Conservation (phyloP, 2,329 filamentous ascomycete species). For the Apiospora arundinis region DNA sequence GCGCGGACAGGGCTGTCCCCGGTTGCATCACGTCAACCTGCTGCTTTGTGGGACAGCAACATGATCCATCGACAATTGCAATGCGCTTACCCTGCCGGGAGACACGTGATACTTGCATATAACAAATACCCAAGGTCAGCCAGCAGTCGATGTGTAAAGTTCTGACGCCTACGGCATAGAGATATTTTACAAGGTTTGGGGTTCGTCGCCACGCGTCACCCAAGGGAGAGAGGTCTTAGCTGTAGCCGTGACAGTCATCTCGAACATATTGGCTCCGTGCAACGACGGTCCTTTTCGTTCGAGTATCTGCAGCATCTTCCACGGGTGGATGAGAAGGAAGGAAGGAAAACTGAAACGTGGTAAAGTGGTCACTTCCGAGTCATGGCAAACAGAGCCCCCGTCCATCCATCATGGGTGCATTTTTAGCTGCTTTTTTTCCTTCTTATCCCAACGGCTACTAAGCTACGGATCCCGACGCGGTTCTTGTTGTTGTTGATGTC, state of each 20-base stretch:
- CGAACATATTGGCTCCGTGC: not conserved
- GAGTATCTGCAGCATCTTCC: not conserved
- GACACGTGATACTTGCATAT: conserved; percentile 10
- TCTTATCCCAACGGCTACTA: not conserved
- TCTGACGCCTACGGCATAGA: not conserved
- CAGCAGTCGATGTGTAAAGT: not conserved
- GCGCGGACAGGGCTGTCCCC: conserved; percentile 5
- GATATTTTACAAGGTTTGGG: not conserved
- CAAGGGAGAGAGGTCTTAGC: not conserved
- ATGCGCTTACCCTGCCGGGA: not conserved
- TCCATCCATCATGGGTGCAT: not conserved
- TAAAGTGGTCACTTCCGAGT: not conserved
- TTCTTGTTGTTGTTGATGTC: not conserved
- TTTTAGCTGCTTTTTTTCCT: not conserved
- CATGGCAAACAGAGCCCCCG: not conserved
- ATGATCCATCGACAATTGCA: not conserved
- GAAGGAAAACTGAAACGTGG: not conserved
- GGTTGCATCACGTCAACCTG: conserved; percentile 13
- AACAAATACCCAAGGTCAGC: not conserved
- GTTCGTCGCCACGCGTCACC: not conserved
- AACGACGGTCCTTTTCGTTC: not conserved
- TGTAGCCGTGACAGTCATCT: not conserved
- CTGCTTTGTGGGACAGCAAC: conserved; percentile 1
- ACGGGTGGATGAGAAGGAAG: not conserved
- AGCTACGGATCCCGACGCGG: not conserved